Conservation (phyloP, 176 grass and related monocot species). For the Alloteropsis semialata region DNA sequence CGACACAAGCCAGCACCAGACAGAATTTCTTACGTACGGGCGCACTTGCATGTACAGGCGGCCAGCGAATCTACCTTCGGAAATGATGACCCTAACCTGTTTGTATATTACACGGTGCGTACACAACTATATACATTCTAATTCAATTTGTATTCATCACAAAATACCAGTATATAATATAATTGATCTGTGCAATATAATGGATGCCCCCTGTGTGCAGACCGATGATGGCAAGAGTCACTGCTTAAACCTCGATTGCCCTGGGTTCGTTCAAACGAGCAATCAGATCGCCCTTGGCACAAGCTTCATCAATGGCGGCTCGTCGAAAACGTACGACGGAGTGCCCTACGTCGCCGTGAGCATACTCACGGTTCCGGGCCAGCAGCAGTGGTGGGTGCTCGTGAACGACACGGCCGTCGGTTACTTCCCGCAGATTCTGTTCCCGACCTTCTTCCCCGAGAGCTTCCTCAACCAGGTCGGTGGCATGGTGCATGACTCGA, state of each 20-base stretch:
- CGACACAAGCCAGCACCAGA: too few relatives aligned
- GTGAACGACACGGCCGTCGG: not conserved
- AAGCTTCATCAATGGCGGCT: not conserved
- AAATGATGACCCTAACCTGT: not conserved
- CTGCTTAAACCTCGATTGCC: not conserved
- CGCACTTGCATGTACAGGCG: not conserved
- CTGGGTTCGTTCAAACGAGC: not conserved
- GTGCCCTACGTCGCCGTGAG: not conserved
- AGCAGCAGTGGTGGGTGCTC: not conserved
- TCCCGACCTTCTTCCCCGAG: not conserved
- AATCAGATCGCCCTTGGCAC: not conserved
- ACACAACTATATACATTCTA: not conserved
- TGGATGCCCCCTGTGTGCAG: not conserved
- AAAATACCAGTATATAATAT: too few relatives aligned
- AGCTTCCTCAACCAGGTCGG: not conserved
- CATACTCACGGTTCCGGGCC: not conserved
- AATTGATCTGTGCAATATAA: too few relatives aligned
- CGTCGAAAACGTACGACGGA: not conserved
- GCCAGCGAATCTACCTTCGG: not conserved
- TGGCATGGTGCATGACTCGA: not conserved
- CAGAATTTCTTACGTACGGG: too few relatives aligned
- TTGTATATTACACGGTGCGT: not conserved
- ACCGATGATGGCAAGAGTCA: not conserved
- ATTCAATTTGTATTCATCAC: too few relatives aligned
- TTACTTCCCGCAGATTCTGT: not conserved